These are phyloP conservation scores for Thalassiosira livingstoniorum DNA, from an alignment of 352 stramenopile genomes.

Conservation along the genomic window DNA sequence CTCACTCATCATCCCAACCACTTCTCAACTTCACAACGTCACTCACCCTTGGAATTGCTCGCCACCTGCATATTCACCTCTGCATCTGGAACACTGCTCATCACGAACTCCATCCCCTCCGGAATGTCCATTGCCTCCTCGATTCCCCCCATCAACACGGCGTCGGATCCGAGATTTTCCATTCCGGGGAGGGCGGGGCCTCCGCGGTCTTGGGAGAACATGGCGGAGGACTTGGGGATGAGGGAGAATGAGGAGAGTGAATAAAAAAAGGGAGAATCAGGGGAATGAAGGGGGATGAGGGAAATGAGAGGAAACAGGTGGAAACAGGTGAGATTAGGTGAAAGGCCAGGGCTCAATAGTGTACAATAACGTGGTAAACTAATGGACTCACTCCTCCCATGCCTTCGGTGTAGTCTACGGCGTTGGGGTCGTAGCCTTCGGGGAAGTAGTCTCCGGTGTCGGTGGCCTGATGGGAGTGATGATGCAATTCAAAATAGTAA, in stretches of 20 bases:
- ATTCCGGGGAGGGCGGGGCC: conserved; percentile 75
- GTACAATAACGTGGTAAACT: too few species aligned
- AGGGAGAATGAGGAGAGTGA: too few species aligned
- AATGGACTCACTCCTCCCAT: too few species aligned
- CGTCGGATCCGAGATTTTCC: conserved; percentile 78
- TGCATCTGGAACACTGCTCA: conserved; percentile 73
- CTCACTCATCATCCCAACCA: too few species aligned
- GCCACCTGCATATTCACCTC: conserved; percentile 71
- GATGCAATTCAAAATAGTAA: too few species aligned
- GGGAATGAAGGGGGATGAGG: too few species aligned
- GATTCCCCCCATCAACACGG: conserved; percentile 72
- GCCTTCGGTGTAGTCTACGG: conserved; percentile 70
- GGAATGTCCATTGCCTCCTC: conserved; percentile 74
- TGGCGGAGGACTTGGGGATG: conserved; percentile 55
- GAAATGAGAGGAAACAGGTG: too few species aligned
- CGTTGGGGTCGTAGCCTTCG: conserved; percentile 76
- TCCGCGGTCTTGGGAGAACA: conserved; percentile 39
- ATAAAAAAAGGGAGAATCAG: too few species aligned
- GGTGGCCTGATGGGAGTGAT: too few species aligned
- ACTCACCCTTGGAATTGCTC: conserved; percentile 55
- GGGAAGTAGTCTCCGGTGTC: conserved; percentile 82
- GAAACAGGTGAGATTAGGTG: too few species aligned
- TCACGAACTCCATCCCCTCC: conserved; percentile 80
- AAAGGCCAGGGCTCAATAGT: too few species aligned
- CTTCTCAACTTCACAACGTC: too few species aligned